These are phyloP conservation scores for Scheffersomyces lignicola DNA, from an alignment of 1,139 yeast genomes.

Conservation along the genomic window DNA sequence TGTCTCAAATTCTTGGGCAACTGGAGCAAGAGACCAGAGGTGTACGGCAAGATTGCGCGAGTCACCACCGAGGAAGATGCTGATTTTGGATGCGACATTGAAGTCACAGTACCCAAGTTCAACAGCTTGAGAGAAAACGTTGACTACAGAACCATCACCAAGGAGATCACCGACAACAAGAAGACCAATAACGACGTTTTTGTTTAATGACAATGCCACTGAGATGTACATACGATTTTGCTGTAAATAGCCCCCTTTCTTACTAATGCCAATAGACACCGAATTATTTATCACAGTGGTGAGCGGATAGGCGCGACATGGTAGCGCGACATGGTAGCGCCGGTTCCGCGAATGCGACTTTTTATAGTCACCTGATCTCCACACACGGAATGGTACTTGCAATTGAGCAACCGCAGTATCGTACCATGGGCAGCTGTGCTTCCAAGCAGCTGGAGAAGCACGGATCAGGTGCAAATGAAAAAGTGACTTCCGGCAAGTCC, in stretches of 20 bases:
- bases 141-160: slow-evolving; percentile 25
- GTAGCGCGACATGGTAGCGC: too few relatives aligned
- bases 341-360: too few relatives aligned
- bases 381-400: too few relatives aligned
- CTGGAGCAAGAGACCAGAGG: slow-evolving; percentile 31
- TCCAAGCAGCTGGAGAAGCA: slow-evolving; percentile 2
- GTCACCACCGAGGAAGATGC: slow-evolving; percentile 20
- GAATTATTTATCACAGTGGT: too few relatives aligned
- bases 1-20: slow-evolving; percentile 32
- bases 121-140: slow-evolving; percentile 28
- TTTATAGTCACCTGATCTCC: too few relatives aligned
- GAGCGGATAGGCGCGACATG: too few relatives aligned
- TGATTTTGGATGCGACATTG: slow-evolving; percentile 18
- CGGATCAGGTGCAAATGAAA: not conserved
- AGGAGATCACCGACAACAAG: slow-evolving; percentile 15
- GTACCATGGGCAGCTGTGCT: slow-evolving; percentile 1
- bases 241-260: too few relatives aligned
- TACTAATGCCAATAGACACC: too few relatives aligned
- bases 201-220: slow-evolving; percentile 1
- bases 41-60: slow-evolving; percentile 19
- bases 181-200: slow-evolving; percentile 1
- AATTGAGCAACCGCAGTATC: too few relatives aligned
- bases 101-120: slow-evolving; percentile 28
- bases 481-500: not conserved
- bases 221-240: too few relatives aligned